A percentile compares a stretch with the other conserved stretches of the same genome.
phyloP scores from a whole-genome alignment of 2,329 filamentous ascomycete genomes.

The Pezicula neosporulosa region DNA sequence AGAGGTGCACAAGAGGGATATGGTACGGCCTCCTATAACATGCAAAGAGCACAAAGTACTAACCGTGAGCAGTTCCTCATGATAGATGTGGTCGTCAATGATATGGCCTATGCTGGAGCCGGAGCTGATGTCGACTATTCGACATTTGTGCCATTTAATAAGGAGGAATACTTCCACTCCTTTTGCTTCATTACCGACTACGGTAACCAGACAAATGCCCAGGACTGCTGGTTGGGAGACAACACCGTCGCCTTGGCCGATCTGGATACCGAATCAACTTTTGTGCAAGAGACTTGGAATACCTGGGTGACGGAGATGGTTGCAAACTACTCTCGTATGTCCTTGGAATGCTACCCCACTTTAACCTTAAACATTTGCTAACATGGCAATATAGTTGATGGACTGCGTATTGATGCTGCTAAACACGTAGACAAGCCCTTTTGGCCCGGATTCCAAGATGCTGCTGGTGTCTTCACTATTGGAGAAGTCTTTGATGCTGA shows the following conservation, averaged over 20 bases:
- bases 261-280: constrained; percentile 5
- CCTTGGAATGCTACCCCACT: background rate
- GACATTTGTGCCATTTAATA: constrained; percentile 50
- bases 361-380: background rate
- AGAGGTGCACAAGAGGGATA: constrained; percentile 50
- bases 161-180: constrained; percentile 54
- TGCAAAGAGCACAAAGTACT: background rate
- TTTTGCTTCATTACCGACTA: constrained; percentile 56
- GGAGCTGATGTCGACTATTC: constrained; percentile 47
- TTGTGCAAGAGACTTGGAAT: constrained; percentile 9
- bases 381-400: constrained; percentile 30
- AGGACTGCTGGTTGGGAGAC: constrained; percentile 41
- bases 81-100: constrained; percentile 57
- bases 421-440: constrained; percentile 45
- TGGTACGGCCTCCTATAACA: constrained; percentile 23
- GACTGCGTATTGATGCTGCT: constrained; percentile 44
- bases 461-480: constrained; percentile 54
- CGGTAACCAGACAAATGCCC: constrained; percentile 39
- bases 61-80: constrained; percentile 42
- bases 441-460: constrained; percentile 42
- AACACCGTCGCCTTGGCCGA: constrained; percentile 1
- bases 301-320: constrained; percentile 12
- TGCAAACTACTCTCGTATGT: constrained; percentile 15
- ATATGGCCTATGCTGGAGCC: constrained; percentile 49
- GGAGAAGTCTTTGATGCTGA: constrained; percentile 56